Conservation (phyloP, 2,329 filamentous ascomycete genomes). For the Daldinia sp. region DNA sequence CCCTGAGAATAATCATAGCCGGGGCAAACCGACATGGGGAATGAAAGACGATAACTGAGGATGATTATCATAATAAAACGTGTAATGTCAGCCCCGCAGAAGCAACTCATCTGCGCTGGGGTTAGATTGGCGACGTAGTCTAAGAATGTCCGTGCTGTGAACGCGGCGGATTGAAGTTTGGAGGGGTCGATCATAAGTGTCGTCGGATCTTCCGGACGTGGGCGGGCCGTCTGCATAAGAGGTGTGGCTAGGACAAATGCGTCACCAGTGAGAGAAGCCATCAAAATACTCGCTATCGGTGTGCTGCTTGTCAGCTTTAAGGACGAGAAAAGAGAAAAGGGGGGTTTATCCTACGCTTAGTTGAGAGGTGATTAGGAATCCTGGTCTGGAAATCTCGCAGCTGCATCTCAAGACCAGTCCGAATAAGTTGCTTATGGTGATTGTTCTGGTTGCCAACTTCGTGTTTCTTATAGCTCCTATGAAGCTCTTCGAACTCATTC, state of each 20-base stretch:
- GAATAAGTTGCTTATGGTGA: constrained; percentile 59
- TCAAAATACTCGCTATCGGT: constrained; percentile 50
- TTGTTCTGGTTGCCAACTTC: constrained; percentile 48
- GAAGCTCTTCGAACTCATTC: constrained; percentile 54
- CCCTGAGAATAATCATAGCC: constrained; percentile 56
- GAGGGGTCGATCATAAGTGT: constrained; percentile 39
- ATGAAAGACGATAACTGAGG: constrained; percentile 61
- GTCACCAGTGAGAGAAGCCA: constrained; percentile 54
- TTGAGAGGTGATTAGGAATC: constrained; percentile 54
- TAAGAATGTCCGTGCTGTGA: constrained; percentile 51
- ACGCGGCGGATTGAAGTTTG: constrained; percentile 42
- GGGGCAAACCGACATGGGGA: constrained; percentile 56
- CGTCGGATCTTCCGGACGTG: constrained; percentile 25
- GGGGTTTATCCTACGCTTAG: constrained; percentile 44
- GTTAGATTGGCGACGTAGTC: constrained; percentile 48
- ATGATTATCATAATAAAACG: constrained; percentile 58
- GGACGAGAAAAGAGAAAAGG: background rate
- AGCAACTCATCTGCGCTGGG: constrained; percentile 50
- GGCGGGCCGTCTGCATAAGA: constrained; percentile 49
- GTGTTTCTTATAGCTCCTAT: constrained; percentile 45
- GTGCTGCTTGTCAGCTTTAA: constrained; percentile 12
- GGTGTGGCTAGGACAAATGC: constrained; percentile 57
- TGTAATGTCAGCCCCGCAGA: constrained; percentile 59
- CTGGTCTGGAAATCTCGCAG: constrained; percentile 56
- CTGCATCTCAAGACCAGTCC: constrained; percentile 63